These are phyloP conservation scores for Asterophora lycoperdoides DNA, from an alignment of 768 basidiomycete species.

Conservation along the genomic window DNA sequence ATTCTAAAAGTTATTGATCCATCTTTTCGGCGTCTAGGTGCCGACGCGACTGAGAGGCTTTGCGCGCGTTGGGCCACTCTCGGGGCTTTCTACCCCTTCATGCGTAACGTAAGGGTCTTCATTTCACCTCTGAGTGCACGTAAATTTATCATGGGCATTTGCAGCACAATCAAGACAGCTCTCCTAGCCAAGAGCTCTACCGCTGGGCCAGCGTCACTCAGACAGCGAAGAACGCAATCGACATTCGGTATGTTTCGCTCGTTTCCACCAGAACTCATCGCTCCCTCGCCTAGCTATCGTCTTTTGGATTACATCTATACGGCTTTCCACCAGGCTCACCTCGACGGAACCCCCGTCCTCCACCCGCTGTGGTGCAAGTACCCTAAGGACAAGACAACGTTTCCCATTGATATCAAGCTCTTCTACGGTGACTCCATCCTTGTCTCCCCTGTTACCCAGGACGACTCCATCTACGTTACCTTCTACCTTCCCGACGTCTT, in stretches of 20 bases:
- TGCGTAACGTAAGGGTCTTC: conserved; percentile 54
- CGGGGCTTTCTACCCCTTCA: conserved; percentile 77
- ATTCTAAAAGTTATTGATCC: background rate
- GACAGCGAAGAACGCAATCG: conserved; percentile 56
- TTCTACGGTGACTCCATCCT: conserved; percentile 65
- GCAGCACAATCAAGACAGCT: conserved; percentile 52
- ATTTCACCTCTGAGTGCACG: too few relatives aligned
- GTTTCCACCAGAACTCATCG: background rate
- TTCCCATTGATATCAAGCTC: conserved; percentile 61
- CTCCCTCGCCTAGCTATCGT: background rate
- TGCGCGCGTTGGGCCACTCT: conserved; percentile 77
- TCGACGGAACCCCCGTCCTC: conserved; percentile 60
- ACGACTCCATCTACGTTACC: conserved; percentile 52
- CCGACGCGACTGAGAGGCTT: conserved; percentile 61
- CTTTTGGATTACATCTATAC: too few relatives aligned
- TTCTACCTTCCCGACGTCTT: conserved; percentile 66
- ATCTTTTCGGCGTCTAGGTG: conserved; percentile 29
- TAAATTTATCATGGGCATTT: background rate
- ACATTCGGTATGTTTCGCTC: conserved; percentile 48
- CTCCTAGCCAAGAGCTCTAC: conserved; percentile 65
- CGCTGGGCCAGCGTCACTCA: conserved; percentile 53
- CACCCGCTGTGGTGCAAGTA: conserved; percentile 65
- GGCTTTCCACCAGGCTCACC: background rate
- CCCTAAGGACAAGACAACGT: conserved; percentile 57
- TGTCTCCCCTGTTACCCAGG: conserved; percentile 63